Conservation (phyloP, 1,139 yeast species). For the Yamadazyma spencermartinsiae region DNA sequence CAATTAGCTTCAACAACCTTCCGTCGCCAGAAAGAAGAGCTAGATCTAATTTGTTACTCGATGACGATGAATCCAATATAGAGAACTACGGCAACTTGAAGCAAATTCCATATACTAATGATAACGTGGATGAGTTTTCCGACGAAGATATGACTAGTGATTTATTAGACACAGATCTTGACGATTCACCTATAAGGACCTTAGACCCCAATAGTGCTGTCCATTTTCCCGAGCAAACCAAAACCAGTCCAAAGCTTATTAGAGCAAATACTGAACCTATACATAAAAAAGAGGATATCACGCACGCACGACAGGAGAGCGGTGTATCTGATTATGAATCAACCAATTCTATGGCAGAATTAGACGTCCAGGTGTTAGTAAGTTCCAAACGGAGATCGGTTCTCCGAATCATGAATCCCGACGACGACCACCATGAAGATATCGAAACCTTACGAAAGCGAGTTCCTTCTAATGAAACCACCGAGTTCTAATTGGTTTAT, state of each 20-base stretch:
- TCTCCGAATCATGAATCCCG: constrained; percentile 68
- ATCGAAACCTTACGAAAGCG: constrained; percentile 21
- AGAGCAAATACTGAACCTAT: neutral
- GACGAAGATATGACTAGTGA: constrained; percentile 2
- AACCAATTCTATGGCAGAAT: constrained; percentile 23
- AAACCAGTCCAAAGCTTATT: too few species aligned
- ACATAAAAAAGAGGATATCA: neutral
- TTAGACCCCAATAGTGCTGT: neutral
- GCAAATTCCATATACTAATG: constrained; percentile 1
- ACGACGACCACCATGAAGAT: constrained; percentile 27
- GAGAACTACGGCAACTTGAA: constrained; percentile 7
- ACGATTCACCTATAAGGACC: neutral
- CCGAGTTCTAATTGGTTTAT: too few species aligned
- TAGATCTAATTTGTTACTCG: constrained; percentile 11
- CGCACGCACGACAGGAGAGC: neutral
- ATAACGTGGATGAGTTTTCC: constrained; percentile 16
- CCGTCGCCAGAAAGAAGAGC: constrained; percentile 15
- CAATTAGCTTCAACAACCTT: constrained; percentile 20
- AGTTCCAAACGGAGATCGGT: constrained; percentile 67
- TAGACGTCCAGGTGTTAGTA: constrained; percentile 75
- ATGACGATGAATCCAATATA: constrained; percentile 16
- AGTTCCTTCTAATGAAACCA: constrained; percentile 31
- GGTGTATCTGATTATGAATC: constrained; percentile 11
- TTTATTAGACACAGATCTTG: neutral
- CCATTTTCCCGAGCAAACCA: too few species aligned